Evolutionary conservation across 2,329 filamentous ascomycete genomes (phyloP), one percentile per base, ranked within the genome.

Genomic region (Fusarium longipes): DNA sequence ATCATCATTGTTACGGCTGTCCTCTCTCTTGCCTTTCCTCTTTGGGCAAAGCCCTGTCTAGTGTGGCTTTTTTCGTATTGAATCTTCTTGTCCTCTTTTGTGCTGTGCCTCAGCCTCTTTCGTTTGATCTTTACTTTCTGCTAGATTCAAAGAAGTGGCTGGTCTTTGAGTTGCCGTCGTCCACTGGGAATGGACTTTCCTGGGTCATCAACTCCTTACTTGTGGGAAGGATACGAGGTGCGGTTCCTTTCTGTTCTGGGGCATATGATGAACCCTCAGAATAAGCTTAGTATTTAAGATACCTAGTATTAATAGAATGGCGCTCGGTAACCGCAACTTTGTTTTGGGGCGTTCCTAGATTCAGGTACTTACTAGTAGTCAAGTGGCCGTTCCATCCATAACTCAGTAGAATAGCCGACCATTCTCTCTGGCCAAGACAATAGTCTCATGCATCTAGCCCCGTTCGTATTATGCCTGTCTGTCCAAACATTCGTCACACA

Each of bases 341-440:
- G 38, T 63, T 63, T 57, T 50, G 36, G 22, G 60, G 51, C 38
- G 60, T 63, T 63, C 58, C 60, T 63, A 33, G 12, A 39, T 44
- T 22, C 14, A 43, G 40, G 25, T 42, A 18, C 39, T 25, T 29
- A n/a, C n/a, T n/a, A n/a, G n/a, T n/a, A n/a, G n/a, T n/a, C n/a
- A n/a, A n/a, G n/a, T n/a, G n/a, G n/a, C n/a, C n/a, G n/a, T n/a
- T n/a, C n/a, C n/a, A n/a, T n/a, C n/a, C n/a, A n/a, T n/a, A n/a
- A n/a, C n/a, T n/a, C n/a, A n/a, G n/a, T n/a, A n/a, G n/a, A n/a
- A n/a, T n/a, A n/a, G n/a, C n/a, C n/a, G n/a, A n/a, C n/a, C n/a
- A n/a, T n/a, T n/a, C n/a, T n/a, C n/a, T n/a, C n/a, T 27, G 36
- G 36, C 25, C 24, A 22, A 33, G 24, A 45, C 43, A 59, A 39